Evolutionary conservation across 2,329 filamentous ascomycete genomes (phyloP), one percentile per base, ranked within the genome.

Genomic region (Verticillium alfalfae): DNA sequence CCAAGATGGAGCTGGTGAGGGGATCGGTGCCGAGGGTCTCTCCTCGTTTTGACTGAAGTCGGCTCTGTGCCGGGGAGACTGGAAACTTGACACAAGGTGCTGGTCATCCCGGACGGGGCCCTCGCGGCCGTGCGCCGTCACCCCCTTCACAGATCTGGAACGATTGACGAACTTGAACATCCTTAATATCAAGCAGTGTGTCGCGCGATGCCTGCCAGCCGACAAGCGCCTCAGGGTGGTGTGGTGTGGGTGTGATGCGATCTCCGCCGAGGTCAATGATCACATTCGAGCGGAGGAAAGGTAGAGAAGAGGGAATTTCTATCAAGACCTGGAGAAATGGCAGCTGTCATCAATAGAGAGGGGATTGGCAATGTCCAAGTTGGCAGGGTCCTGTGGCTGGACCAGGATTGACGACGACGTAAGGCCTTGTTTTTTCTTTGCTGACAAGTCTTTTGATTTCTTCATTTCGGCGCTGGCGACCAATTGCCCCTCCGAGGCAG

Each of bases 71-170:
- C 69, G 69, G 64, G 69, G 66, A 64, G 70, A 70, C 71, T 73
- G 70, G 68, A 69, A 67, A 67, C 70, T 71, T 73, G 75, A 77
- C 66, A 76, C 75, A 71, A 65, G 64, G 62, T 68, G 72, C 69
- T 68, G 70, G 37, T 62, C 61, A 34, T 60, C 62, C 60, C 66
- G 63, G 61, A 64, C 60, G 61, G 65, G 62, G 26, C 61, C 64
- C 59, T 66, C 66, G 63, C 64, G 66, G 62, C 63, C 66, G 66
- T 66, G 66, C 68, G 65, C 64, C 60, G 65, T 60, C 57, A 34
- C 62, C 64, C 49, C 66, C 65, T 68, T 67, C 63, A 68, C 66
- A 55, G 70, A 72, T 65, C 67, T 71, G 67, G 70, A 70, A 67
- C 71, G 73, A 57, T 67, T 69, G 65, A 71, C 70, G 66, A 70